These are phyloP conservation scores for Neopestalotiopsis sp. DNA, from an alignment of 2,329 filamentous ascomycete genomes.

Conservation along the genomic window DNA sequence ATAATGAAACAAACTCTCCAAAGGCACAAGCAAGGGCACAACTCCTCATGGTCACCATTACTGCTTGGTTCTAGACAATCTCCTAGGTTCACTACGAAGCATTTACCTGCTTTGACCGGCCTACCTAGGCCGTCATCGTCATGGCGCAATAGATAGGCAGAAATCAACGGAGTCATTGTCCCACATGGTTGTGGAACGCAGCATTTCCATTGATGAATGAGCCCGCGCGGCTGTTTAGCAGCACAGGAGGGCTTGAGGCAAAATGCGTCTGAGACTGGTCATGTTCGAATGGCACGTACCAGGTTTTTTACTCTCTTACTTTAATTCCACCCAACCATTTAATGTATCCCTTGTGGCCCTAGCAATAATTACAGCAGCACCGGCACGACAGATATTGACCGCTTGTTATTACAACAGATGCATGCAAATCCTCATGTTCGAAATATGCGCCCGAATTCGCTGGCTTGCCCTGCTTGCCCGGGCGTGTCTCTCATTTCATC, in stretches of 20 bases:
- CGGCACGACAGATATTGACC: neutral
- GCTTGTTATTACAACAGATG: neutral
- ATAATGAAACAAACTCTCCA: neutral
- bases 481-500: neutral
- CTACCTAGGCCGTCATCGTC: conserved; percentile 11
- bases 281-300: conserved; percentile 8
- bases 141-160: conserved; percentile 2
- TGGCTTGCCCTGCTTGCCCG: neutral
- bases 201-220: neutral
- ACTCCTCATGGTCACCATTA: neutral
- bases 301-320: neutral
- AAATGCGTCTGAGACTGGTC: conserved; percentile 16
- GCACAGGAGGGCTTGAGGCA: conserved; percentile 15
- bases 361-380: neutral
- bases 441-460: neutral
- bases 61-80: conserved; percentile 2
- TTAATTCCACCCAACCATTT: too few relatives aligned
- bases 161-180: conserved; percentile 17
- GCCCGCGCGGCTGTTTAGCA: conserved; percentile 14
- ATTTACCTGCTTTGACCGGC: neutral
- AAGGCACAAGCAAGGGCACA: conserved; percentile 1
- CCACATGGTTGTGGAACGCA: conserved; percentile 14
- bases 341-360: neutral
- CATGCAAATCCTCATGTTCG: neutral
- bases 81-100: neutral